Evolutionary conservation across 2,329 filamentous ascomycete genomes (phyloP).

Genomic region (Pseudogymnoascus sp.): DNA sequence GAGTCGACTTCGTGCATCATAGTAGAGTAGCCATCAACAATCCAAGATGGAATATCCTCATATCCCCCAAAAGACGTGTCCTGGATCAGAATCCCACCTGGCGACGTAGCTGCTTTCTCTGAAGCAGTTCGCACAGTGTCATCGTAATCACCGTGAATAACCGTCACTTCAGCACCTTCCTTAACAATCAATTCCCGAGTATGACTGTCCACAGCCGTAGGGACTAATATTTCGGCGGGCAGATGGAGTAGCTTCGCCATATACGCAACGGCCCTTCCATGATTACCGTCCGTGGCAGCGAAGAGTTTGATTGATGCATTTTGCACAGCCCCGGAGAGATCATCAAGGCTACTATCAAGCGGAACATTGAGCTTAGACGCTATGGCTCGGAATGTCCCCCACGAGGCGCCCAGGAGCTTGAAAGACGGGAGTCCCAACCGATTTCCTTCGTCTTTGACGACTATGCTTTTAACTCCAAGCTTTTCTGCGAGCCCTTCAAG

Average conservation of each 20-base stretch:
- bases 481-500: constrained; percentile 48
- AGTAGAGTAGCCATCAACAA: constrained; percentile 69
- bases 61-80: constrained; percentile 58
- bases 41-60: constrained; percentile 53
- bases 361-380: constrained; percentile 33
- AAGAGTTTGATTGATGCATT: constrained; percentile 38
- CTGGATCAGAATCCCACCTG: constrained; percentile 50
- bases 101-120: constrained; percentile 11
- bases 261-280: constrained; percentile 62
- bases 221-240: constrained; percentile 53
- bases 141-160: constrained; percentile 56
- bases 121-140: neutral
- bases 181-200: constrained; percentile 47
- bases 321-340: constrained; percentile 31
- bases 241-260: constrained; percentile 57
- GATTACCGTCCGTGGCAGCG: constrained; percentile 68
- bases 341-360: constrained; percentile 28
- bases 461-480: constrained; percentile 48
- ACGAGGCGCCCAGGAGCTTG: constrained; percentile 74
- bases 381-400: constrained; percentile 49
- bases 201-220: constrained; percentile 44
- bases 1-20: constrained; percentile 59
- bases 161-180: constrained; percentile 55
- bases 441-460: constrained; percentile 63
- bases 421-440: constrained; percentile 65